Evolutionary conservation across 169 alveolate species (phyloP).

Genomic region (Plasmodium cynomolgi): DNA sequence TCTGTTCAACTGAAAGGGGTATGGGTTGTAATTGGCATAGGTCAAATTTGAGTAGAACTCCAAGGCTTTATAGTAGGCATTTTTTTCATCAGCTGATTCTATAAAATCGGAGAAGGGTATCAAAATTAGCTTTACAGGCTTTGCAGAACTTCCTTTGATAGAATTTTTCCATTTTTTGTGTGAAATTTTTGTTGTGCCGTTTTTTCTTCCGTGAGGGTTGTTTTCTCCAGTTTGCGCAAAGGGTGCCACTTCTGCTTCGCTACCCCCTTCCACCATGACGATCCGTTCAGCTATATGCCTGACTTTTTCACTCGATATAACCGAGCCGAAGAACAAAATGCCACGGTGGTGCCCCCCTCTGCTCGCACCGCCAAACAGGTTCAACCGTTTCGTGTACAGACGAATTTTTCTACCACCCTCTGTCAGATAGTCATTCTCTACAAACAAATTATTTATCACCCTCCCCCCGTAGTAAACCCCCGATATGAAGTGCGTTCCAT

Average conservation of each 20-base stretch:
- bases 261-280: constrained; percentile 36
- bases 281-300: constrained; percentile 32
- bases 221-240: not conserved
- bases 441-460: constrained; percentile 84
- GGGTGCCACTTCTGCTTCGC: not conserved
- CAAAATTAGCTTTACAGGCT: constrained; percentile 55
- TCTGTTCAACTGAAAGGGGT: constrained; percentile 27
- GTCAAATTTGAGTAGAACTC: constrained; percentile 66
- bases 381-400: constrained; percentile 27
- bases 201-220: not conserved
- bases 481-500: constrained; percentile 88
- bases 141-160: constrained; percentile 42
- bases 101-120: constrained; percentile 71
- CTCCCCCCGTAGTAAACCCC: constrained; percentile 87
- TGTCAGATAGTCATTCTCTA: constrained; percentile 51
- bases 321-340: constrained; percentile 43
- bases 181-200: not conserved
- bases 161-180: constrained; percentile 42
- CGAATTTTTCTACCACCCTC: not conserved
- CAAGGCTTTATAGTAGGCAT: constrained; percentile 53
- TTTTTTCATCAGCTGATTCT: constrained; percentile 34
- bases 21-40: constrained; percentile 44
- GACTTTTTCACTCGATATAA: constrained; percentile 31
- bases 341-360: not conserved
- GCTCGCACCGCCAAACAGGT: constrained; percentile 15